Conservation (phyloP, 352 stramenopile species). For the Globisporangium viniferum region DNA sequence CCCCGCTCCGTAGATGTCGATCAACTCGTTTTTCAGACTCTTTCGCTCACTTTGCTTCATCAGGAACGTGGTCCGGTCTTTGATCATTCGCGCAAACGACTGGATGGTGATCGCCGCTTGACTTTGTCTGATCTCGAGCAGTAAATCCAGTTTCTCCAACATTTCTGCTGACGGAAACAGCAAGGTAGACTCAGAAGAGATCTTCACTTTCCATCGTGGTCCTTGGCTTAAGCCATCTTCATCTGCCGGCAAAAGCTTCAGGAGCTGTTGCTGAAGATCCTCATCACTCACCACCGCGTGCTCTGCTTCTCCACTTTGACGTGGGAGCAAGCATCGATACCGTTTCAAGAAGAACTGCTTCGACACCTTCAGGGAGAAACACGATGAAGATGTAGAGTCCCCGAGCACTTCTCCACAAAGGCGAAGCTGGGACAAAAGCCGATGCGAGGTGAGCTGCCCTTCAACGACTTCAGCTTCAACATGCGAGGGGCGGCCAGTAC, state of each 20-base stretch:
- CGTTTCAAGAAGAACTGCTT: conserved; percentile 22
- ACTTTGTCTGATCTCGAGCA: conserved; percentile 31
- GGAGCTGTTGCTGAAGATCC: conserved; percentile 17
- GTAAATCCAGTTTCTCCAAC: conserved; percentile 39
- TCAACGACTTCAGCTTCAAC: conserved; percentile 27
- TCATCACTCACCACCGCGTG: conserved; percentile 11
- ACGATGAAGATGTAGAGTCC: conserved; percentile 10
- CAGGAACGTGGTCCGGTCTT: conserved; percentile 24
- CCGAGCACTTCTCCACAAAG: conserved; percentile 16
- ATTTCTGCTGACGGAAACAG: conserved; percentile 27
- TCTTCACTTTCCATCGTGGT: conserved; percentile 5
- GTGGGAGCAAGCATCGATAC: conserved; percentile 27
- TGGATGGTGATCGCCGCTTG: conserved; percentile 33
- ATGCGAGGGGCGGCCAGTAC: conserved; percentile 23
- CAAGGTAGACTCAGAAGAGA: conserved; percentile 21
- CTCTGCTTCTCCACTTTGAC: not conserved
- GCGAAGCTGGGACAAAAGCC: conserved; percentile 29
- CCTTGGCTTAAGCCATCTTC: not conserved
- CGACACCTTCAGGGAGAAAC: conserved; percentile 27
- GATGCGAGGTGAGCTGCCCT: conserved; percentile 33
- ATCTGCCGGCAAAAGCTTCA: conserved; percentile 15
- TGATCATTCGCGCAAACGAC: conserved; percentile 38
- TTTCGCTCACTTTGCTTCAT: conserved; percentile 26
- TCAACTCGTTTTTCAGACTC: conserved; percentile 33
- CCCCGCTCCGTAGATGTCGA: conserved; percentile 35